Conservation (phyloP, 768 basidiomycete genomes). For the Tubosaeta sp. region DNA sequence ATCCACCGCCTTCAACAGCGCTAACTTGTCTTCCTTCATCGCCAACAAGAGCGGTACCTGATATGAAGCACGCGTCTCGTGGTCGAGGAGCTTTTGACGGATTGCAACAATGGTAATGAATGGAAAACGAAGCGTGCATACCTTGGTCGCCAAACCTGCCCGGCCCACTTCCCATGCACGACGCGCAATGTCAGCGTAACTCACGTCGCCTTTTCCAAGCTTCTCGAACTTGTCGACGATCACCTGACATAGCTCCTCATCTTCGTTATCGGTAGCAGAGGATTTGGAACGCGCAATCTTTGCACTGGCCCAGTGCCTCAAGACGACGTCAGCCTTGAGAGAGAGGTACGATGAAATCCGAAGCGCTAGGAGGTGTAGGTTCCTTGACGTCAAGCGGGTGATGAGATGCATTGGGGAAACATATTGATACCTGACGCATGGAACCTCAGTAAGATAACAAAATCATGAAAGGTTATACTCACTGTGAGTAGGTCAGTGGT, state of each 20-base stretch:
- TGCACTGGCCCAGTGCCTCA: slow-evolving; percentile 94
- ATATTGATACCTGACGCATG: slow-evolving; percentile 62
- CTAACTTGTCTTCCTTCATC: slow-evolving; percentile 93
- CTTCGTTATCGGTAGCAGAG: slow-evolving; percentile 55
- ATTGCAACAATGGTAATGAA: not conserved
- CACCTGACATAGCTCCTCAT: slow-evolving; percentile 71
- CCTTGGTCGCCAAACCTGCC: slow-evolving; percentile 79
- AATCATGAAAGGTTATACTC: slow-evolving; percentile 24
- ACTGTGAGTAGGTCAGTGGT: slow-evolving; percentile 91
- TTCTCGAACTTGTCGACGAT: slow-evolving; percentile 91
- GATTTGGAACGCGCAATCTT: slow-evolving; percentile 79
- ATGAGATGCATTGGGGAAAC: slow-evolving; percentile 80
- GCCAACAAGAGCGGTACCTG: slow-evolving; percentile 89
- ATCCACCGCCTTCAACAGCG: slow-evolving; percentile 84
- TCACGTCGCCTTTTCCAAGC: slow-evolving; percentile 73
- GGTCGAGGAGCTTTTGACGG: slow-evolving; percentile 69
- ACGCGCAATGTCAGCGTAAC: slow-evolving; percentile 92
- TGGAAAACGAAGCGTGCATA: slow-evolving; percentile 23
- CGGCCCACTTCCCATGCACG: slow-evolving; percentile 90
- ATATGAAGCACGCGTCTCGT: slow-evolving; percentile 83
- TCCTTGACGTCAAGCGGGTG: slow-evolving; percentile 76
- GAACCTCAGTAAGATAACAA: not conserved
- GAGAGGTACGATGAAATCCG: slow-evolving; percentile 82
- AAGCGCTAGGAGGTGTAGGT: slow-evolving; percentile 87
- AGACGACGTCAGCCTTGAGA: slow-evolving; percentile 79